phyloP scores from a whole-genome alignment of 2,329 filamentous ascomycete genomes.

The Paecilomyces sp. region DNA sequence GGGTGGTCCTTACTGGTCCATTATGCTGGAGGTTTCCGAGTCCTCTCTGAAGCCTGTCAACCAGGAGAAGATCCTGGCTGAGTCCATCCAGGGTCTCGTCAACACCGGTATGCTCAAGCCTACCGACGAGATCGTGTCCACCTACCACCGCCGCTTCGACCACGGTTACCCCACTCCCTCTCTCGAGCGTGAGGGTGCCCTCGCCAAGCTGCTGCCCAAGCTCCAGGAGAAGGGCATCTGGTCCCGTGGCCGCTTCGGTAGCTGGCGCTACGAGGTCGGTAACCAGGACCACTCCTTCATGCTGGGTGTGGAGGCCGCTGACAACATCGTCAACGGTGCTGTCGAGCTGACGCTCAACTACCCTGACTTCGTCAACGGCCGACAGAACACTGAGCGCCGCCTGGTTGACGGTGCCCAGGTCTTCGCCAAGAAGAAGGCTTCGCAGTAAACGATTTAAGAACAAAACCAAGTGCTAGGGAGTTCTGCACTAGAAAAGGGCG shows the following conservation, averaged over 20 bases:
- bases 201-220: constrained; percentile 87
- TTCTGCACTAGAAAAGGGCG: not conserved
- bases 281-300: constrained; percentile 99
- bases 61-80: constrained; percentile 72
- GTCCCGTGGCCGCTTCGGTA: constrained; percentile 93
- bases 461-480: not conserved
- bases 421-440: constrained; percentile 45
- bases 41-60: constrained; percentile 93
- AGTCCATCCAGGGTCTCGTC: constrained; percentile 92
- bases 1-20: constrained; percentile 97
- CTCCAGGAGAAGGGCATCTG: constrained; percentile 87
- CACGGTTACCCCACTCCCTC: constrained; percentile 96
- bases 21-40: constrained; percentile 98
- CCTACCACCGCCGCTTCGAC: constrained; percentile 95
- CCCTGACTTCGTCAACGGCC: constrained; percentile 85
- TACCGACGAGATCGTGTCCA: constrained; percentile 90
- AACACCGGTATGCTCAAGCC: constrained; percentile 96
- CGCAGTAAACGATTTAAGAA: constrained; percentile 16
- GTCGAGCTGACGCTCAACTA: constrained; percentile 93
- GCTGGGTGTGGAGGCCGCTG: constrained; percentile 88
- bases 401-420: constrained; percentile 56
- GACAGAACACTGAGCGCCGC: constrained; percentile 56
- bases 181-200: constrained; percentile 89
- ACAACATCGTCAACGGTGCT: constrained; percentile 81
- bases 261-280: constrained; percentile 94